These are phyloP conservation scores for Cytospora piceae DNA, from an alignment of 2,329 filamentous ascomycete genomes.

Conservation along the genomic window DNA sequence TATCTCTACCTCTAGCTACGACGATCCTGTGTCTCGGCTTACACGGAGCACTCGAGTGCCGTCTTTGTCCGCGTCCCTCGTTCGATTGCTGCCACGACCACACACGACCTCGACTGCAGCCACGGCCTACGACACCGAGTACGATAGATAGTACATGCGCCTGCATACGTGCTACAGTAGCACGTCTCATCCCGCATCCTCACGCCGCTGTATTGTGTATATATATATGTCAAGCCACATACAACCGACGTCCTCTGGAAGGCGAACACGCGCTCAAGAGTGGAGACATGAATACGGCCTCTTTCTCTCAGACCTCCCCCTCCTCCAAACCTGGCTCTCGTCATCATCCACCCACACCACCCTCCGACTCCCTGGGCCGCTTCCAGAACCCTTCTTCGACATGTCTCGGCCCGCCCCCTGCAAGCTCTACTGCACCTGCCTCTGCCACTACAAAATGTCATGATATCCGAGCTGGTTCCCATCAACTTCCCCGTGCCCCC, in stretches of 20 bases:
- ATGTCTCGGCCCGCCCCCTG: slow-evolving; percentile 25
- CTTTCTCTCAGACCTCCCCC: slow-evolving; percentile 25
- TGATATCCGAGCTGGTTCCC: slow-evolving; percentile 30
- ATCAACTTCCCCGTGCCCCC: slow-evolving; percentile 33
- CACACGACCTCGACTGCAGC: slow-evolving; percentile 9
- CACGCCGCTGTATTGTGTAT: slow-evolving; percentile 16
- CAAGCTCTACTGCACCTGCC: slow-evolving; percentile 33
- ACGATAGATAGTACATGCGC: slow-evolving; percentile 25
- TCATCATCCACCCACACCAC: slow-evolving; percentile 27
- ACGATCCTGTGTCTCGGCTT: slow-evolving; percentile 18
- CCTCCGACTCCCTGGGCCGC: slow-evolving; percentile 24
- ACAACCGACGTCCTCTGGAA: slow-evolving; percentile 28
- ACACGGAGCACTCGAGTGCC: slow-evolving; percentile 5
- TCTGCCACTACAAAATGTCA: slow-evolving; percentile 31
- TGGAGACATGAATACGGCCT: slow-evolving; percentile 32
- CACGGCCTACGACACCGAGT: slow-evolving; percentile 23
- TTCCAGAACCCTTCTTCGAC: slow-evolving; percentile 20
- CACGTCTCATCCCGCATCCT: slow-evolving; percentile 29
- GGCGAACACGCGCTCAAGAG: slow-evolving; percentile 30
- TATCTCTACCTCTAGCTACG: slow-evolving; percentile 22
- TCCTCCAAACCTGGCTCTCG: slow-evolving; percentile 19
- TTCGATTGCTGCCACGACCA: slow-evolving; percentile 10
- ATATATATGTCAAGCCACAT: slow-evolving; percentile 32
- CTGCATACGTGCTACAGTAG: slow-evolving; percentile 31
- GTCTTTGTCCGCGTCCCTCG: not conserved